phyloP scores from a whole-genome alignment of 768 basidiomycete genomes.

The Trametopsis cervina region DNA sequence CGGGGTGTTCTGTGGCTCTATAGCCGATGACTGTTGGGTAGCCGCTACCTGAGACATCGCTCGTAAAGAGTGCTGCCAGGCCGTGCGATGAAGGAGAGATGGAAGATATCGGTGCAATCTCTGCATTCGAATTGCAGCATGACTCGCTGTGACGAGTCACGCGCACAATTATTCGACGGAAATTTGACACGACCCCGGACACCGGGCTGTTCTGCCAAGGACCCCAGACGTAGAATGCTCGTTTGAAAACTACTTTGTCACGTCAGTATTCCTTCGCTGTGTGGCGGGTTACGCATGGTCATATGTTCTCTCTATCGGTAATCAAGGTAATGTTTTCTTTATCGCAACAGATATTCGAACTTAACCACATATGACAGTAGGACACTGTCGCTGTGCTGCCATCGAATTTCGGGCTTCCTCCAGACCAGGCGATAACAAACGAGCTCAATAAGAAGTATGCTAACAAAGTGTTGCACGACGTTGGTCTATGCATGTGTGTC shows the following conservation, averaged over 20 bases:
- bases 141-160: no score
- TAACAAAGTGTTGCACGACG: conserved; percentile 83
- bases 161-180: no score
- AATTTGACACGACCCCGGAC: no score
- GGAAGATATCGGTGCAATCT: conserved; percentile 23
- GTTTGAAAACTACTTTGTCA: no score
- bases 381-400: conserved; percentile 91
- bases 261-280: neutral
- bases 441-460: conserved; percentile 96
- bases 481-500: conserved; percentile 86
- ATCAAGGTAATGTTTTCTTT: conserved; percentile 9
- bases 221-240: no score
- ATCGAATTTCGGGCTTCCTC: conserved; percentile 71
- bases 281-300: no score
- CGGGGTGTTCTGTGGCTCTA: conserved; percentile 4
- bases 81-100: conserved; percentile 7
- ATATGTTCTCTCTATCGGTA: conserved; percentile 14
- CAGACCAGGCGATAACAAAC: conserved; percentile 72
- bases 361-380: conserved; percentile 31
- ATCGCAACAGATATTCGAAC: neutral
- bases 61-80: neutral
- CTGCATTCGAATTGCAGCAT: conserved; percentile 4
- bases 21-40: conserved; percentile 9
- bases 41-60: conserved; percentile 17
- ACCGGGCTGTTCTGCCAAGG: no score